A percentile compares a stretch with the other conserved stretches of the same genome.
Conservation (phyloP, 208 protist genomes). For the Vickermania ingenoplastis region DNA sequence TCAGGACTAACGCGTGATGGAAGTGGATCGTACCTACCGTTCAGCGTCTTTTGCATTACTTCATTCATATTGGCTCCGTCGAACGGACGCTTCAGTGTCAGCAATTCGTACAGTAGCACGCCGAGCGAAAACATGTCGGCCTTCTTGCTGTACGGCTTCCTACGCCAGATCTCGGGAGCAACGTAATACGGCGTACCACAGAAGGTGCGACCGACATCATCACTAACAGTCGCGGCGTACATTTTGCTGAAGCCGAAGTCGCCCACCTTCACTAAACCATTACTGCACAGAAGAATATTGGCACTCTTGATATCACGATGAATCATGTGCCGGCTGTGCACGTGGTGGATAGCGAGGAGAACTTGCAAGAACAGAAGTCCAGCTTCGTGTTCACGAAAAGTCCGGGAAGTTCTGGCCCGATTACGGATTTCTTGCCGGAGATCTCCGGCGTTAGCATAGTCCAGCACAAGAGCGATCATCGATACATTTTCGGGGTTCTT, state of each 20-base stretch:
- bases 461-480: constrained; percentile 70
- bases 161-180: constrained; percentile 86
- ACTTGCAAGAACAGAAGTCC: constrained; percentile 68
- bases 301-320: constrained; percentile 84
- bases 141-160: constrained; percentile 90
- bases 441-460: constrained; percentile 83
- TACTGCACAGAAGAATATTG: constrained; percentile 74
- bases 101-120: constrained; percentile 79
- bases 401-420: constrained; percentile 19
- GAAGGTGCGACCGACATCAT: constrained; percentile 59
- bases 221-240: constrained; percentile 35
- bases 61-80: constrained; percentile 61
- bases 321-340: constrained; percentile 76
- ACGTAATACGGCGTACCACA: constrained; percentile 89
- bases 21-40: constrained; percentile 38
- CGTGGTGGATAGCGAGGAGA: constrained; percentile 63
- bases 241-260: constrained; percentile 82
- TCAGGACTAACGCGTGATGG: constrained; percentile 40
- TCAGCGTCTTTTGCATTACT: constrained; percentile 65
- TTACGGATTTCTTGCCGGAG: constrained; percentile 67
- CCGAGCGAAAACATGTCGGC: constrained; percentile 89
- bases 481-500: constrained; percentile 35
- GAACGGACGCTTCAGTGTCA: constrained; percentile 76
- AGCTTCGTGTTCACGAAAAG: constrained; percentile 61
- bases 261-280: constrained; percentile 74